phyloP scores from a whole-genome alignment of 1,139 yeast genomes.

The Pichia sp. region DNA sequence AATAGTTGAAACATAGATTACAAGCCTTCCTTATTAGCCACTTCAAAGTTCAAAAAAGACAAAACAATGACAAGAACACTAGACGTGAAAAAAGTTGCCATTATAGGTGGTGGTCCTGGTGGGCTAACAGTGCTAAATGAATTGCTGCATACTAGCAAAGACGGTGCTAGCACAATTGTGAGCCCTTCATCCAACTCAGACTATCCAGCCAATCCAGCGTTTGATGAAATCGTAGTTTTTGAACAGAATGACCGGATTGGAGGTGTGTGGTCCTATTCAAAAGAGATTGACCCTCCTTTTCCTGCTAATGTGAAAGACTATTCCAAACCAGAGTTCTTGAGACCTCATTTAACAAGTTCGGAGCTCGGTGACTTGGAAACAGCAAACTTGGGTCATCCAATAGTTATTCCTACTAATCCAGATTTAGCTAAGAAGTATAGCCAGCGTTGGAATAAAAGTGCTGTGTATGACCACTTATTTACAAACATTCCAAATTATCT shows the following conservation, averaged over 20 bases:
- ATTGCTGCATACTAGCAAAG: constrained; percentile 31
- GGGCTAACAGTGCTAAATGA: constrained; percentile 36
- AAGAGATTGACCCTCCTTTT: constrained; percentile 18
- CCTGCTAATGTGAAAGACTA: constrained; percentile 18
- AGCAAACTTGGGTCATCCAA: constrained; percentile 6
- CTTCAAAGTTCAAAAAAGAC: too few relatives aligned
- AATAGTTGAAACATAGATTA: too few relatives aligned
- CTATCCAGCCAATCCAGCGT: constrained; percentile 24
- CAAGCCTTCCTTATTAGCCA: background rate
- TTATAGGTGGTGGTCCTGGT: constrained; percentile 41
- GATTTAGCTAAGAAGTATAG: constrained; percentile 3
- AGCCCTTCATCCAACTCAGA: constrained; percentile 5
- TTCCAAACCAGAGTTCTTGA: constrained; percentile 17
- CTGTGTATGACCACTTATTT: constrained; percentile 40
- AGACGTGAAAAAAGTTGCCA: constrained; percentile 30
- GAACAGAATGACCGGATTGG: constrained; percentile 37
- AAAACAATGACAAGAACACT: background rate
- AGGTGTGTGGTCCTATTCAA: constrained; percentile 37
- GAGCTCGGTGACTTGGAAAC: constrained; percentile 6
- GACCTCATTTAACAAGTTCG: constrained; percentile 15
- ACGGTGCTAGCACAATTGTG: constrained; percentile 31
- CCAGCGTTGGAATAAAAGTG: constrained; percentile 37
- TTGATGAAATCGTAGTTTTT: constrained; percentile 35
- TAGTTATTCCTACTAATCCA: background rate
- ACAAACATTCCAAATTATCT: constrained; percentile 46